Evolutionary conservation across 805 yeast genomes (phyloP), one percentile per base, ranked within the genome.

Genomic region (Lipomyces lipofer): DNA sequence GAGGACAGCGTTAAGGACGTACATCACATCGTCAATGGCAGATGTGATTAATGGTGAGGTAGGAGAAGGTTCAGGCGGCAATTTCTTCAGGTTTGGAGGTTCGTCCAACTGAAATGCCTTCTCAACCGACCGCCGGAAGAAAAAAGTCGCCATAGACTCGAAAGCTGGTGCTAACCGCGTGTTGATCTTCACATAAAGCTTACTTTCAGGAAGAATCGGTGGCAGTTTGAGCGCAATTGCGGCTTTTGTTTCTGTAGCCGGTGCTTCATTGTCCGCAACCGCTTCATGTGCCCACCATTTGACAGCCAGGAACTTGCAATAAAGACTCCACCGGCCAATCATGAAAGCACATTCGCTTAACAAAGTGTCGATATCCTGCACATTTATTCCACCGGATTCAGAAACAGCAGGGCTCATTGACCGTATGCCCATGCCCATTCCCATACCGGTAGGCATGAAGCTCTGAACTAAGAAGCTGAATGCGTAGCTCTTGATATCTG

Each of bases 261-360:
- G 15, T 8, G 17, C 27, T 3, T 54, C 52, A 29, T 12, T 17
- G 13, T 28, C 43, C 12, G 45, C 33, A 4, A n/a, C 28, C 7
- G 52, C 47, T 28, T 45, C 54, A n/a, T 58, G 62, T 8, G 45
- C 29, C 62, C 57, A 51, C 62, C 62, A 58, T 27, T 58, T 58
- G 28, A 58, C 42, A 9, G 62, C 62, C 53, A 59, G 32, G 36
- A 61, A 61, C 40, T 59, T 55, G 51, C 64, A 54, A 67, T 88
- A 88, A 73, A 85, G 75, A 17, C 87, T 76, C 98, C 98, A 92
- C 58, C 89, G 83, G 65, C 86, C 88, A 65, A 92, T 72, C 67
- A 94, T 85, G 7, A 85, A 75, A 0, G 95, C 80, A 13, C 87
- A 71, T 64, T 94, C 97, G 50, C 76, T 78, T 9, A 86, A 72